Evolutionary conservation across 176 grass and related monocot species (phyloP).

Genomic region (Oryza nivara): DNA sequence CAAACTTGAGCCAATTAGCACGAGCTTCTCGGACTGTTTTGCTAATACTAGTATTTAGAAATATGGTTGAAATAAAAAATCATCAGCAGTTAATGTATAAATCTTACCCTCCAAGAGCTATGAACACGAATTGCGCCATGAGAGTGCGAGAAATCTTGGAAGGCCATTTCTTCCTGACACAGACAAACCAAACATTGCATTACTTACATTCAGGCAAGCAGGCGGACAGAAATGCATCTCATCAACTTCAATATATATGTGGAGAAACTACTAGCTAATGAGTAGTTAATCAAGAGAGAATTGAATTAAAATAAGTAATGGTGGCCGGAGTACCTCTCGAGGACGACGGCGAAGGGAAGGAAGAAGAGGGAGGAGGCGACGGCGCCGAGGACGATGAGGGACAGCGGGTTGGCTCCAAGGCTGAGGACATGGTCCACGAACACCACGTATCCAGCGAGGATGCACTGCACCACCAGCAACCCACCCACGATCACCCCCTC

Average conservation of each 20-base stretch:
- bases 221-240: not conserved
- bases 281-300: not conserved
- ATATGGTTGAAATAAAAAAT: not conserved
- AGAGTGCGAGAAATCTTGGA: slow-evolving; percentile 40
- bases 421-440: slow-evolving; percentile 42
- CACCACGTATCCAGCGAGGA: slow-evolving; percentile 51
- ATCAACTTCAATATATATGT: not conserved
- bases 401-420: slow-evolving; percentile 46
- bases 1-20: too few relatives aligned
- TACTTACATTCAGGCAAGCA: too few relatives aligned
- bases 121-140: slow-evolving; percentile 45
- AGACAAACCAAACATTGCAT: not conserved
- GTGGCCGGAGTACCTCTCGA: slow-evolving; percentile 44
- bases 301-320: too few relatives aligned
- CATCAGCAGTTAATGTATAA: not conserved
- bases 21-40: too few relatives aligned
- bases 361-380: slow-evolving; percentile 42
- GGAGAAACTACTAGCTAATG: not conserved
- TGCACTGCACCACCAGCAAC: slow-evolving; percentile 52
- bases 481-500: slow-evolving; percentile 35
- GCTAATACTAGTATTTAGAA: too few relatives aligned
- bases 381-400: slow-evolving; percentile 39
- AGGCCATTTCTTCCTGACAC: slow-evolving; percentile 55
- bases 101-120: slow-evolving; percentile 63
- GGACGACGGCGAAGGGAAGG: slow-evolving; percentile 58